A percentile compares a stretch with the other conserved stretches of the same genome.
These are phyloP conservation scores for Colletotrichum trifolii DNA, from an alignment of 2,329 filamentous ascomycete genomes.

Conservation along the genomic window DNA sequence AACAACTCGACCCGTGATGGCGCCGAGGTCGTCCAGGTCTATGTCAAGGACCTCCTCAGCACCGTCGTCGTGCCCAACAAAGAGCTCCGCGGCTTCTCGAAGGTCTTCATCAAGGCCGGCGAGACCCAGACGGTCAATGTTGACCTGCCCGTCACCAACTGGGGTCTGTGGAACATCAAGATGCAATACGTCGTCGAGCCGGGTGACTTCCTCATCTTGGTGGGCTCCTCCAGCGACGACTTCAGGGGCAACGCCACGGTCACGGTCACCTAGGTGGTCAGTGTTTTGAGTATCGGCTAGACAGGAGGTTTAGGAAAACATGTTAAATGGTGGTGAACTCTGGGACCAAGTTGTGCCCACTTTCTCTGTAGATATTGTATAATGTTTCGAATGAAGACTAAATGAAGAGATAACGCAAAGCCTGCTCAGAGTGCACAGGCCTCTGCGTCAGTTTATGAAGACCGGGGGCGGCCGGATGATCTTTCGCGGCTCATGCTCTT, in stretches of 20 bases:
- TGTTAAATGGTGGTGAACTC: not conserved
- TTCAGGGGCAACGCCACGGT: conserved; percentile 67
- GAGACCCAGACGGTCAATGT: conserved; percentile 65
- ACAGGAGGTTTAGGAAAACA: not conserved
- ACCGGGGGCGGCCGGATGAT: not conserved
- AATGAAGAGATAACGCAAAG: conserved; percentile 11
- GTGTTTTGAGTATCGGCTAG: too few species aligned
- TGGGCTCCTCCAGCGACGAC: conserved; percentile 70
- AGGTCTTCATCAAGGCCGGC: conserved; percentile 70
- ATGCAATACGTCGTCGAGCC: conserved; percentile 82
- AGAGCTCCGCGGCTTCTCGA: conserved; percentile 74
- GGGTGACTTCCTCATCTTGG: conserved; percentile 72
- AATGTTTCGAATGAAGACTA: conserved; percentile 20
- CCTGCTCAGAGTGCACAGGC: not conserved
- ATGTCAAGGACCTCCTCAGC: conserved; percentile 71
- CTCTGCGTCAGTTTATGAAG: not conserved
- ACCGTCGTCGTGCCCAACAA: conserved; percentile 73
- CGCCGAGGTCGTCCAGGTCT: conserved; percentile 75
- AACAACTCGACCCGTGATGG: conserved; percentile 69
- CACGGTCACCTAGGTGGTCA: conserved; percentile 52
- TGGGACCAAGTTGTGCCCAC: conserved; percentile 8
- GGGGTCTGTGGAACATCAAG: conserved; percentile 67
- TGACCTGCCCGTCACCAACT: conserved; percentile 64
- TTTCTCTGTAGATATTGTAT: conserved; percentile 30
- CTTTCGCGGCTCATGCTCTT: too few species aligned